These are phyloP conservation scores for Anisodus acutangulus DNA, from an alignment of 257 asterid species.

Conservation along the genomic window DNA sequence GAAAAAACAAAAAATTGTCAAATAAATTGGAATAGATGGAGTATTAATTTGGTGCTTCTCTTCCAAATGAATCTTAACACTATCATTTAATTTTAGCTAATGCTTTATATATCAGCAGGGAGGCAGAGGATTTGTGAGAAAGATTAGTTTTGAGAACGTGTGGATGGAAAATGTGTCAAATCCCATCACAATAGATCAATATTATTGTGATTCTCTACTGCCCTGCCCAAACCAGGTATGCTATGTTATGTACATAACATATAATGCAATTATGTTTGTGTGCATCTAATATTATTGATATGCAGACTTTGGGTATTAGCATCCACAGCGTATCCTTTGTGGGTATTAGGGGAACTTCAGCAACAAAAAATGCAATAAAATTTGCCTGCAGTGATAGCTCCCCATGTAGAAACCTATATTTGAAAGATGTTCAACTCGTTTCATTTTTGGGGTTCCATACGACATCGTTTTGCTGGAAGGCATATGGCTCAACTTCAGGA, in stretches of 20 bases:
- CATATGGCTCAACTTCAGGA: conserved; percentile 64
- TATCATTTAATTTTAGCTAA: not conserved
- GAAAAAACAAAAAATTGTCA: not conserved
- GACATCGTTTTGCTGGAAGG: conserved; percentile 77
- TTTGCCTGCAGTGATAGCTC: conserved; percentile 72
- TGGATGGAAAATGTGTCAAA: conserved; percentile 81
- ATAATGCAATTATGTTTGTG: not conserved
- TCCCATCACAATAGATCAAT: conserved; percentile 85
- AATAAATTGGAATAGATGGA: not conserved
- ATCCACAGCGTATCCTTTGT: conserved; percentile 50
- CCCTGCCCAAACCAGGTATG: conserved; percentile 77
- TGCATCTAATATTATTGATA: not conserved
- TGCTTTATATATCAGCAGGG: conserved; percentile 49
- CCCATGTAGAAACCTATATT: conserved; percentile 60
- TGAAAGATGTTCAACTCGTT: conserved; percentile 59
- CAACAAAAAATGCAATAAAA: conserved; percentile 61
- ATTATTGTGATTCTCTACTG: conserved; percentile 67
- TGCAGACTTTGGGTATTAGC: conserved; percentile 69
- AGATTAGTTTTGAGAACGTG: conserved; percentile 62
- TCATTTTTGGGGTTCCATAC: conserved; percentile 43
- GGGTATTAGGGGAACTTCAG: conserved; percentile 71
- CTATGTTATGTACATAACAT: not conserved
- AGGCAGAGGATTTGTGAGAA: conserved; percentile 77
- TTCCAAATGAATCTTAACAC: not conserved
- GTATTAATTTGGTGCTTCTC: not conserved